Base-by-base conservation (phyloP, 371 early-diverging fungal species). In the Enteropsectra breve region DNA sequence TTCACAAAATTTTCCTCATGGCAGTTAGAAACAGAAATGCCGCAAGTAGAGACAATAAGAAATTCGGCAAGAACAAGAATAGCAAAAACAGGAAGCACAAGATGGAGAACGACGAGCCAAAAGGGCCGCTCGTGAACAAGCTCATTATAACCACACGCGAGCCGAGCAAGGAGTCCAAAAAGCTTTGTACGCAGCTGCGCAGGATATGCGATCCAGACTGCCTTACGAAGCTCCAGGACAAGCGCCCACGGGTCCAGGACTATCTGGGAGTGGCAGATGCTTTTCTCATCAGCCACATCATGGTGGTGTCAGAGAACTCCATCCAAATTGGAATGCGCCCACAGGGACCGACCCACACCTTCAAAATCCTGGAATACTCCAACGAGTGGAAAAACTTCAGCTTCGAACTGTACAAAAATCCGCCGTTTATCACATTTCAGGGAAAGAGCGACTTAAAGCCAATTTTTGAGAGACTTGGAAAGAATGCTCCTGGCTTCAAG, bases 341-440 rank as follows among this genome's bases (percentile, higher is more conserved):
- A 55, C 37, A 63, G 21, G 66, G 66, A 0, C 66, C 66, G 8
- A 68, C 69, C 24, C 47, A 64, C 38, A 40, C 43, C n/a, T 73
- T 68, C 50, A 58, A 64, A 23, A 29, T 73, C 15, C 30, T 69
- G 29, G 73, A 73, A 32, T 68, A 63, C 49, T 34, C 40, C 21
- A 46, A 53, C 3, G 63, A 56, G 30, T 69, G 48, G 13, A 57
- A 63, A 54, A 37, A 1, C 24, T 63, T 57, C 6, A 18, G 15
- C 5, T 37, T 37, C 21, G 38, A 47, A 30, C 32, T 64, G n/a
- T 73, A 53, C 55, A 21, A 15, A 1, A 26, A 37, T 2, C 40
- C 57, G 30, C 69, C 73, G 6, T 30, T 68, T 11, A 50, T 73
- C 3, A 73, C 67, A n/a, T 68, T 62, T 37, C 21, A 66, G 3